A percentile compares a stretch with the other conserved stretches of the same genome.
phyloP scores from a whole-genome alignment of 306 rosid genomes.

The Chamaecrista fasciculata region DNA sequence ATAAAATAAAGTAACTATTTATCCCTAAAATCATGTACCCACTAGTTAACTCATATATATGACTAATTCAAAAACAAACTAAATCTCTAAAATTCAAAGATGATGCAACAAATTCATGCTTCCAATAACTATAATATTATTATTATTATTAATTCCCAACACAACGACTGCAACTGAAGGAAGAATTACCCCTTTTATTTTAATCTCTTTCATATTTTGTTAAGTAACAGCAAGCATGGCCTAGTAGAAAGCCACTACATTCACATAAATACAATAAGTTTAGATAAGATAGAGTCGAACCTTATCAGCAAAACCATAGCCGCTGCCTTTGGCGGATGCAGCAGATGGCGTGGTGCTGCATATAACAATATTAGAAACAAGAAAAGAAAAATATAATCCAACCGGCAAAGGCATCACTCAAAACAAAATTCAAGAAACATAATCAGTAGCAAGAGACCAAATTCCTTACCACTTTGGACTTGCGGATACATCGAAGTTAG shows the following conservation, averaged over 20 bases:
- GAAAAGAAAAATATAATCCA: not conserved
- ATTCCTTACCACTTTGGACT: slow-evolving; percentile 51
- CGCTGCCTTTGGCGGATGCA: slow-evolving; percentile 58
- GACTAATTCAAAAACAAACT: too few relatives aligned
- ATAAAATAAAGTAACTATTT: too few relatives aligned
- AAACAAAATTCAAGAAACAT: slow-evolving; percentile 7
- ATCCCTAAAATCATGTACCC: too few relatives aligned
- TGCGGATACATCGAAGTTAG: slow-evolving; percentile 47
- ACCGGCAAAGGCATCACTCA: slow-evolving; percentile 19
- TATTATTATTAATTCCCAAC: too few relatives aligned
- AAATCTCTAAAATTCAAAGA: too few relatives aligned
- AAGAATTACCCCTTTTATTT: slow-evolving; percentile 13
- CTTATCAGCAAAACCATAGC: slow-evolving; percentile 98
- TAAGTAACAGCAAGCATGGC: not conserved
- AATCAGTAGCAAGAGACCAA: slow-evolving; percentile 7
- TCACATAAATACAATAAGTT: not conserved
- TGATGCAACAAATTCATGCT: too few relatives aligned
- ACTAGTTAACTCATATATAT: too few relatives aligned
- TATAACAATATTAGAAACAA: slow-evolving; percentile 24
- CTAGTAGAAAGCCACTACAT: not conserved
- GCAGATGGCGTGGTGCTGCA: slow-evolving; percentile 55
- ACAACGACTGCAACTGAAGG: too few relatives aligned
- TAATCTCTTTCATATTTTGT: slow-evolving; percentile 13
- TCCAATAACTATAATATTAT: too few relatives aligned
- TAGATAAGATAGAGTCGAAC: slow-evolving; percentile 40